Percentiles rank a stretch among this genome's conserved stretches.
Evolutionary conservation across 306 rosid genomes (phyloP).

Genomic region (Phaseolus lunatus): DNA sequence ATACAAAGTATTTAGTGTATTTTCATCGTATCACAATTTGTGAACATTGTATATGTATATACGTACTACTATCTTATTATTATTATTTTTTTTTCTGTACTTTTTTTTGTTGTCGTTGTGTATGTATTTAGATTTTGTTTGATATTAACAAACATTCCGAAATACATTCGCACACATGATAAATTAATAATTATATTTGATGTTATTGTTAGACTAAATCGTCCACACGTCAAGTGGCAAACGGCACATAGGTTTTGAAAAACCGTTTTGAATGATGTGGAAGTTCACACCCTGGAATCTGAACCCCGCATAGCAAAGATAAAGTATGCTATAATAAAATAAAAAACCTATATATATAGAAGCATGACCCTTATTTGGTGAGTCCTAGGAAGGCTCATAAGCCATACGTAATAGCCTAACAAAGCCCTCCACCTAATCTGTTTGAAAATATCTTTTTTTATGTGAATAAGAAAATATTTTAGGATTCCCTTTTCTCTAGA

Average conservation of each 20-base stretch:
- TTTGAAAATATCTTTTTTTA: too few relatives aligned
- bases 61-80: too few relatives aligned
- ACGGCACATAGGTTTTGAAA: slow-evolving; percentile 31
- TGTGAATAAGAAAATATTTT: too few relatives aligned
- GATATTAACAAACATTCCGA: slow-evolving; percentile 7
- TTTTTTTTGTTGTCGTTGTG: not conserved
- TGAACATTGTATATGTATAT: too few relatives aligned
- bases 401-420: not conserved
- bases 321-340: not conserved
- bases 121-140: slow-evolving; percentile 4
- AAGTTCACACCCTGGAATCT: slow-evolving; percentile 23
- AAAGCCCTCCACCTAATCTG: too few relatives aligned
- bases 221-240: slow-evolving; percentile 2
- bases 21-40: slow-evolving; percentile 28
- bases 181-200: slow-evolving; percentile 20
- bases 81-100: too few relatives aligned
- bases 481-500: too few relatives aligned
- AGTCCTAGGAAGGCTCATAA: not conserved
- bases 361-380: too few relatives aligned
- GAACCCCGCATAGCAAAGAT: not conserved
- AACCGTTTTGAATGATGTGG: slow-evolving; percentile 19
- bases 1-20: not conserved
- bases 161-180: not conserved
- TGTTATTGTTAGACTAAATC: not conserved
- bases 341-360: too few relatives aligned